Percentiles rank a stretch among this genome's conserved stretches.
phyloP scores from a whole-genome alignment of 352 stramenopile genomes.

The Globisporangium okanoganense region DNA sequence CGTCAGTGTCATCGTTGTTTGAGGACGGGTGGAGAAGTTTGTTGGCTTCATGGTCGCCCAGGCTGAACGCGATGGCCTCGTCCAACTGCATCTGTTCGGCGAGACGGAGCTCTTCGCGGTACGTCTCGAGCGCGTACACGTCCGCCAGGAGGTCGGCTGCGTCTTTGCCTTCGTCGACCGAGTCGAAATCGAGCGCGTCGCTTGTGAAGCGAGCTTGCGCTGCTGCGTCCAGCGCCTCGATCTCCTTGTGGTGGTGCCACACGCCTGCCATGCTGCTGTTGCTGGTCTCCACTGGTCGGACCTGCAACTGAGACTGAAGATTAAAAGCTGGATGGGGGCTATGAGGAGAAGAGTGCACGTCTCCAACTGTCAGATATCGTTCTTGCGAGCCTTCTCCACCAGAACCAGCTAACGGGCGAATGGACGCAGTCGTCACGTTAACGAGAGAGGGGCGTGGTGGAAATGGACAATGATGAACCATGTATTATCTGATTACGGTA shows the following conservation, averaged over 20 bases:
- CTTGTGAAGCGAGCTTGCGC: background rate
- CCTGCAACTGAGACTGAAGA: background rate
- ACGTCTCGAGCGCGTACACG: conserved; percentile 16
- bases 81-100: conserved; percentile 19
- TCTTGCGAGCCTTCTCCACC: background rate
- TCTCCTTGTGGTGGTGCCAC: background rate
- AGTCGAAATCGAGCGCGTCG: conserved; percentile 9
- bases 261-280: background rate
- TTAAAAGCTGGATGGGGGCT: no score
- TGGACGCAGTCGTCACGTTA: background rate
- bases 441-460: no score
- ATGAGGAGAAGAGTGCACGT: background rate
- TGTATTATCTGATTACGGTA: no score
- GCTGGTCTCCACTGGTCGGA: background rate
- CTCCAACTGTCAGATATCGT: conserved; percentile 2
- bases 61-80: conserved; percentile 23
- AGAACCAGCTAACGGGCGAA: background rate
- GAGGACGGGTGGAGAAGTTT: background rate
- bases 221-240: background rate
- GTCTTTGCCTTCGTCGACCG: background rate
- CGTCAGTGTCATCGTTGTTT: background rate
- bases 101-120: conserved; percentile 15
- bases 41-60: conserved; percentile 14
- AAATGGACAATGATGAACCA: no score
- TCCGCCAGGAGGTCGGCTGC: background rate